Percentiles rank a stretch among this genome's conserved stretches.
These are phyloP conservation scores for Pinus taeda DNA, from an alignment of 75 land plant genomes.

Conservation along the genomic window DNA sequence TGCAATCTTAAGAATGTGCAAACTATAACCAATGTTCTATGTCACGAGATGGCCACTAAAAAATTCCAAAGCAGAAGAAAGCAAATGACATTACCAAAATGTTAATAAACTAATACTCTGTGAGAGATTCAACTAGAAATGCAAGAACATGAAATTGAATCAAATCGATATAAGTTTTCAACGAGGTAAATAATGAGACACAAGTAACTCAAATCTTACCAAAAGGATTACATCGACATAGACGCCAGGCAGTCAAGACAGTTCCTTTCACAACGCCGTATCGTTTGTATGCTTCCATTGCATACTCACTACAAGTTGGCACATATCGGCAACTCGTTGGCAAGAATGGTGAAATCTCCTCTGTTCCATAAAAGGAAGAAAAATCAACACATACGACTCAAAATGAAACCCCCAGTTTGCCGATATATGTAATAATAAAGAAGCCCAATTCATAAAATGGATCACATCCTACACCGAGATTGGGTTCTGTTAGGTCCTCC, in stretches of 20 bases:
- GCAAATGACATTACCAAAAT: background rate
- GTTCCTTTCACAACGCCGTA: constrained; percentile 88
- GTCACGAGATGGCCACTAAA: background rate
- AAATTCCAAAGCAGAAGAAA: background rate
- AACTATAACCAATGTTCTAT: background rate
- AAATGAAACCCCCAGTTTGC: background rate
- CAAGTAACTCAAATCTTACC: constrained; percentile 36
- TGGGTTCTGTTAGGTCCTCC: background rate
- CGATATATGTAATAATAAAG: background rate
- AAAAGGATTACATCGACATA: constrained; percentile 90
- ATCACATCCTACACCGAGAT: background rate
- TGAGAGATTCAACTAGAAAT: background rate
- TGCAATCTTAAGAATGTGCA: background rate
- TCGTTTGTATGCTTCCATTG: constrained; percentile 87
- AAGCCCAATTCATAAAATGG: background rate
- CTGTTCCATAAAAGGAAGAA: constrained; percentile 25
- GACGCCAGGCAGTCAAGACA: constrained; percentile 81
- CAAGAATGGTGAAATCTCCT: constrained; percentile 80
- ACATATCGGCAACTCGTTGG: constrained; percentile 82
- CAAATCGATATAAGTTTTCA: background rate
- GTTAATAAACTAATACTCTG: background rate
- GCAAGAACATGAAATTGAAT: background rate
- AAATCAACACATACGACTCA: background rate
- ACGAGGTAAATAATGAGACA: background rate
- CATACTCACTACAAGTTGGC: constrained; percentile 93